Evolutionary conservation across 768 basidiomycete genomes (phyloP), one percentile per base, ranked within the genome.

Genomic region (Rhodotorula graminis): DNA sequence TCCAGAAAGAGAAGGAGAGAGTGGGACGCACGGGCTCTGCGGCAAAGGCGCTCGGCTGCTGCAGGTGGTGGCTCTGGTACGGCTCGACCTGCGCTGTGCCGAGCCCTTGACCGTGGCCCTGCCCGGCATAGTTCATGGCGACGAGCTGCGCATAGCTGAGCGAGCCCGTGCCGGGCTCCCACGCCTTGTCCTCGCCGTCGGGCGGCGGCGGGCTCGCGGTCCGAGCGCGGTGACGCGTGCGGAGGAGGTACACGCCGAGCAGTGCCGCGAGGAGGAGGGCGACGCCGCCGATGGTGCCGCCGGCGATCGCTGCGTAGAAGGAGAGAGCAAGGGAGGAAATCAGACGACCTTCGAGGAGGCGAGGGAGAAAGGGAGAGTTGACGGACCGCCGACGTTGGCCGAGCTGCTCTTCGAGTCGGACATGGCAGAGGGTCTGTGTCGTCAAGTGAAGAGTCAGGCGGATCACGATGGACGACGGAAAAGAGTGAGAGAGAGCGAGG

Each of bases 251-350:
- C 62, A 58, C 11, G 25, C 19, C 10, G 29, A 67, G 56, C 18
- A 61, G 0, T 31, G 59, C 10, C 21, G 64, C 56, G 47, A 40
- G 57, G 62, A 72, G 42, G 2, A 49, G 66, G 40, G 23, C 29
- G 44, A 64, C 21, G 21, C 19, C 47, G 3, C 71, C 71, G 66
- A 72, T 33, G 2, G 67, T 62, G 27, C 53, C 57, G 31, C 71
- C 66, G 7, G 63, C 71, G 60, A 68, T 68, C 16, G 62, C 66
- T 72, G 33, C 2, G 40, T 9, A 16, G 23, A 19, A 10, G 29
- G 18, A 6, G 15, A 37, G 5, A 37, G 27, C 2, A 12, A 25
- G n/a, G 23, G 23, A n/a, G n/a, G n/a, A n/a, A n/a, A n/a, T 12
- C 16, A 31, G 33, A 2, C 25, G 44, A 37, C 12, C 18, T 46